Evolutionary conservation across 2,329 filamentous ascomycete species (phyloP).

Genomic region (Phaeosphaeria sp.): DNA sequence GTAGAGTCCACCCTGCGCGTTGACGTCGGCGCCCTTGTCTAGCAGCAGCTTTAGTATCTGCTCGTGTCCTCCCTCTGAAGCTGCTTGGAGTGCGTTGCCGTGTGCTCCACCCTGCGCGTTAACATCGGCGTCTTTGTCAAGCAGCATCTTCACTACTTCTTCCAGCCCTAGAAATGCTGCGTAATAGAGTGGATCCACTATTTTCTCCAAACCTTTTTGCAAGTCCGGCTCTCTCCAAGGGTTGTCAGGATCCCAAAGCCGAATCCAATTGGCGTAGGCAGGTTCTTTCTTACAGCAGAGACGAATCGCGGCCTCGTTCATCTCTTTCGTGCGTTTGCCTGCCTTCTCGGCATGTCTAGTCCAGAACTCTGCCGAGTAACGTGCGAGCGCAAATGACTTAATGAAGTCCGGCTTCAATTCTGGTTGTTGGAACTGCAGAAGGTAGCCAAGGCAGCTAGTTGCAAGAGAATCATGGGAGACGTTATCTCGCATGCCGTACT

Average conservation of each 20-base stretch:
- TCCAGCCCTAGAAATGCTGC: neutral
- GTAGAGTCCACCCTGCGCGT: too few species aligned
- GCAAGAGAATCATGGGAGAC: neutral
- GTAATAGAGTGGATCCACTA: neutral
- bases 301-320: neutral
- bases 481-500: conserved; percentile 12
- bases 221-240: neutral
- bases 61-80: neutral
- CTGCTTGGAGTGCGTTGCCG: conserved; percentile 20
- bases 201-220: neutral
- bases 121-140: neutral
- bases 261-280: neutral
- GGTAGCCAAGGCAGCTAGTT: neutral
- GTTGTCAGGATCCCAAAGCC: neutral
- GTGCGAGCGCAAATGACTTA: neutral
- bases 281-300: neutral
- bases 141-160: neutral
- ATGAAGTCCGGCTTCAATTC: neutral
- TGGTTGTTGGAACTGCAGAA: neutral
- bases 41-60: too few species aligned
- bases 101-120: neutral
- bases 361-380: neutral
- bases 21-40: too few species aligned
- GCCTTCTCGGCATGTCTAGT: neutral
- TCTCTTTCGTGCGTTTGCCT: neutral